Base-by-base conservation (phyloP, 1,284 basidiomycete species). In the Takashimella tepidaria region DNA sequence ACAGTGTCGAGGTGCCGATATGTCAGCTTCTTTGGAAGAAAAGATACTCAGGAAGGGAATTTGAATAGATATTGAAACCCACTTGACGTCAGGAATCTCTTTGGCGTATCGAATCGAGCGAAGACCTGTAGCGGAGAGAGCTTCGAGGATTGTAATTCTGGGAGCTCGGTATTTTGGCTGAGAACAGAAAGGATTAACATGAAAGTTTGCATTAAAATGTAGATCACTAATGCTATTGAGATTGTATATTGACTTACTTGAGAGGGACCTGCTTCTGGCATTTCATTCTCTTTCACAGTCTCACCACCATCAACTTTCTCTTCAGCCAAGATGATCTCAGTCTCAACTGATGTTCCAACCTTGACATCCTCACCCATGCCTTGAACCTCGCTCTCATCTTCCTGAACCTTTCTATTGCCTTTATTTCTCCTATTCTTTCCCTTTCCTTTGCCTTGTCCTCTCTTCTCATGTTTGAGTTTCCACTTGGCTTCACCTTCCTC, bases 71-170 rank as follows among this genome's bases (percentile, higher is more conserved):
- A 37, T 8, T 16, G 41, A 37, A 27, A 65, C 78, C 53, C 57
- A 93, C 88, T 85, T 89, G 58, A 93, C 83, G 40, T 88, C 81
- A 1, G 95, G 92, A 10, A 99, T 93, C 76, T 99, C 95, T 66
- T 97, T 93, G 0, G 95, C 95, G 71, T 98, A 98, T 26, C 95
- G 88, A 59, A 99, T 98, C 3, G 92, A 89, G 11, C 95, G 86
- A 22, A 99, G 80, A 22, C 95, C 95, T 0, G 96, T 98, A 0
- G 95, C 95, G 16, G 91, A 92, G 19, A 99, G 83, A 0, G 93
- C 92, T 75, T 99, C 95, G n/a, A 99, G 80, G 12, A 96, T 81
- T 8, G 85, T 85, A 66, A 93, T 85, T 59, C 83, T 85, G 61
- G 85, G 81, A 0, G 84, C 80, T 27, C 77, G 75, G 66, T 82